Evolutionary conservation across 768 basidiomycete genomes (phyloP), one percentile per base, ranked within the genome.

Genomic region (Leucosporidium scottii): DNA sequence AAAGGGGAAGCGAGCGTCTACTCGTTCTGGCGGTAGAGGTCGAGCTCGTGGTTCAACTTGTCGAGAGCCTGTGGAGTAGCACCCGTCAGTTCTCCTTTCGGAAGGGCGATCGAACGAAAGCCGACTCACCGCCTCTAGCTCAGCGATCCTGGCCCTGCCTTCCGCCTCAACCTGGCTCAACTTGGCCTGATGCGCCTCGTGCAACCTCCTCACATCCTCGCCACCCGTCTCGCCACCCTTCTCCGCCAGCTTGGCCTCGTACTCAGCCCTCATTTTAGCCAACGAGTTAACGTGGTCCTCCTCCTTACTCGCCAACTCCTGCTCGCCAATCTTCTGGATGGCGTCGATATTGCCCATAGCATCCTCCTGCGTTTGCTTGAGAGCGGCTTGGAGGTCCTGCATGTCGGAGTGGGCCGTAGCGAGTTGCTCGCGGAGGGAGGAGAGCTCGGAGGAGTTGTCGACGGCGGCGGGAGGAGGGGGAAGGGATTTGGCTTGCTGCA

Each of bases 161-260:
- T 83, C 84, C 21, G 86, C 85, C 76, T 87, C 82, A 63, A 91
- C 70, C 78, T 91, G 89, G 61, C 86, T 80, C 71, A 93, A 76
- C 80, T 87, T 91, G 69, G 87, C 81, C 76, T 88, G 89, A 77
- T 93, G 91, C 8, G 91, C 91, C 77, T 90, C 87, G 71, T 92
- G 88, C 75, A 89, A 79, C 74, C 82, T 84, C 76, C 86, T 85
- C 50, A 93, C 79, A 64, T 92, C 90, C 70, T 90, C 89, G 73
- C 85, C 86, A 47, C 88, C 84, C 12, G 90, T 84, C 21, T 82
- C 34, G 3, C 18, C 34, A 34, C 9, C 49, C 48, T 49, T 56
- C 13, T 48, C 60, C 34, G 49, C 36, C 15, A 34, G 30, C 44
- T 31, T 36, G 17, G 57, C 59, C 59, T 71, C 64, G 12, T 66